Base-by-base conservation (phyloP, 1,284 basidiomycete genomes). In the Boletus hoseneyae region DNA sequence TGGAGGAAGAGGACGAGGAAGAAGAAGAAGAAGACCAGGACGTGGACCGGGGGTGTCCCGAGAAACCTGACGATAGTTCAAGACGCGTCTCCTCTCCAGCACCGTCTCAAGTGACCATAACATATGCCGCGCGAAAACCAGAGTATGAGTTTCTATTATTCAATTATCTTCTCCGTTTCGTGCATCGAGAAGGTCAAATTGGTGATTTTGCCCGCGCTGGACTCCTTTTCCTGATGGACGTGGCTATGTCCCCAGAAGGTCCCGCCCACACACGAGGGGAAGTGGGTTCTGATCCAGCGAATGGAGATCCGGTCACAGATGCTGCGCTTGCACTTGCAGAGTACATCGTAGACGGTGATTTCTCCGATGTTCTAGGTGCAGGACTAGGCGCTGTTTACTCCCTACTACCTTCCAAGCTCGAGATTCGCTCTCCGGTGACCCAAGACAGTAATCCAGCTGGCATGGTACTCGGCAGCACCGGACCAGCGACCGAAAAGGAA, bases 81-180 rank as follows among this genome's bases (percentile, higher is more conserved):
- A 38, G 61, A 64, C 70, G 69, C 8, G 57, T 70, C 6, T 57
- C 74, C 4, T 85, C 85, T 15, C 83, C 84, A 4, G 70, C 79
- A 13, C 75, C 77, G 19, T 86, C 85, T 3, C 78, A 83, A 51
- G 68, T 69, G 6, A 84, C 83, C 1, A 72, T 80, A 33, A 82
- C 76, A 35, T 79, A 79, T 11, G 73, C 72, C 2, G 67, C 69
- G 19, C 83, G 80, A 61, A 90, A 90, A 64, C 73, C 85, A n/a
- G 90, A 94, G 71, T 95, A 95, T 61, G 93, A 97, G 64, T 97
- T 96, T 63, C 79, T 96, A 10, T 75, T 97, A 11, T 97, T 98
- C 77, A 93, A 95, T 57, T 97, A 97, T 64, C 83, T 99, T 32
- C 82, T 98, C 16, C 91, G 94, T 3, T 98, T 95, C 63, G 89